These are phyloP conservation scores for Arabidopsis arenosa DNA, from an alignment of 345 rosid genomes.

Conservation along the genomic window DNA sequence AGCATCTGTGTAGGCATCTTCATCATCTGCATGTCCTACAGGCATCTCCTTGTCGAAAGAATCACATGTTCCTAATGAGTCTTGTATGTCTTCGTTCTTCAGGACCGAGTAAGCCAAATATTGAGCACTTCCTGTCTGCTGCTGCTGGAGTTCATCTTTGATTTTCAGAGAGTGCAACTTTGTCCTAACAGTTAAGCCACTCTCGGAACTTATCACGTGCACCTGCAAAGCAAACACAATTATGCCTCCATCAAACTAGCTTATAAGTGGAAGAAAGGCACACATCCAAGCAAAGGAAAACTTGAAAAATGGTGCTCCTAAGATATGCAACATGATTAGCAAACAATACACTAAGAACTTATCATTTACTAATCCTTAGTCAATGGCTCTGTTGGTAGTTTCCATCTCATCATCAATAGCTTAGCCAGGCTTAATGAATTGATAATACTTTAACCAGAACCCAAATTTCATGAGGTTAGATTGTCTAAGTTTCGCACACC, in stretches of 20 bases:
- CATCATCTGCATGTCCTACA: constrained; percentile 65
- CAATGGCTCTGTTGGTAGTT: constrained; percentile 16
- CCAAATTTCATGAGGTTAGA: constrained; percentile 12
- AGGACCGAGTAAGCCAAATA: constrained; percentile 84
- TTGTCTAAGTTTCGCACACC: constrained; percentile 27
- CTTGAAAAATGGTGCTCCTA: constrained; percentile 10
- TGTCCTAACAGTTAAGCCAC: constrained; percentile 72
- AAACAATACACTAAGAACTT: constrained; percentile 19
- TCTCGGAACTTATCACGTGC: constrained; percentile 68
- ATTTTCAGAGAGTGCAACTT: constrained; percentile 92
- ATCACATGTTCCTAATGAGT: constrained; percentile 46
- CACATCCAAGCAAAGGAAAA: constrained; percentile 20
- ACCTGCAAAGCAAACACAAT: constrained; percentile 59
- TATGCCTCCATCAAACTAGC: constrained; percentile 34
- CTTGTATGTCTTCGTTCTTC: constrained; percentile 58
- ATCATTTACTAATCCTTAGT: constrained; percentile 21
- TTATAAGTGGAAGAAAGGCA: constrained; percentile 27
- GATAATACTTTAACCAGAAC: constrained; percentile 29
- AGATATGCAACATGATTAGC: constrained; percentile 25
- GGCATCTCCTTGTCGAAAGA: constrained; percentile 51
- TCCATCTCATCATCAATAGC: constrained; percentile 23
- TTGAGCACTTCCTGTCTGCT: constrained; percentile 55
- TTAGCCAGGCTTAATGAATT: constrained; percentile 22
- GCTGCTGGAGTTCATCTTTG: constrained; percentile 90
- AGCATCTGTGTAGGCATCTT: constrained; percentile 87